Percentiles rank a stretch among this genome's conserved stretches.
These are phyloP conservation scores for Rhodotorula sp. DNA, from an alignment of 1,284 basidiomycete species.

Conservation along the genomic window DNA sequence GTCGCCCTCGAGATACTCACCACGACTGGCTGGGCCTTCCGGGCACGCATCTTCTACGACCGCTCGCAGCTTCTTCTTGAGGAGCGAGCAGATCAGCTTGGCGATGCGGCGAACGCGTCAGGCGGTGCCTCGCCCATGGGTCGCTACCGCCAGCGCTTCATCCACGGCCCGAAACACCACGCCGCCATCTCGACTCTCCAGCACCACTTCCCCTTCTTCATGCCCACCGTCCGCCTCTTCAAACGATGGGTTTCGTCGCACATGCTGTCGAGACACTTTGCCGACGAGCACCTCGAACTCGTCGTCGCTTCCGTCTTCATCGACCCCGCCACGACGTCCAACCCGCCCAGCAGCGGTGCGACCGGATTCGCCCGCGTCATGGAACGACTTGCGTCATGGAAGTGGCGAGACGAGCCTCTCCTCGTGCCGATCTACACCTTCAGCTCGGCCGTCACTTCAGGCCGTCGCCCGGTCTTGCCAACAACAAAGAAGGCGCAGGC, in stretches of 20 bases:
- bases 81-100: slow-evolving; percentile 37
- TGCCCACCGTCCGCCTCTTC: slow-evolving; percentile 78
- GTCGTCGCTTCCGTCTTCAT: slow-evolving; percentile 66
- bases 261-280: slow-evolving; percentile 75
- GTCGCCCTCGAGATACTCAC: slow-evolving; percentile 74
- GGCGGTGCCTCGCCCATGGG: slow-evolving; percentile 54
- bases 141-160: slow-evolving; percentile 67
- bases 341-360: slow-evolving; percentile 53
- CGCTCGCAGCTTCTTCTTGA: slow-evolving; percentile 79
- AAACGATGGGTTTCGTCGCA: slow-evolving; percentile 92
- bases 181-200: slow-evolving; percentile 74
- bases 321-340: slow-evolving; percentile 45
- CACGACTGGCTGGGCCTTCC: slow-evolving; percentile 82
- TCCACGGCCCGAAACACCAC: slow-evolving; percentile 80
- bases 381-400: slow-evolving; percentile 74
- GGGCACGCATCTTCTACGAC: slow-evolving; percentile 79
- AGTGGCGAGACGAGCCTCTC: slow-evolving; percentile 61
- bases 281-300: slow-evolving; percentile 78
- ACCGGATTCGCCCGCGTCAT: slow-evolving; percentile 78
- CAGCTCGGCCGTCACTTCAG: slow-evolving; percentile 47
- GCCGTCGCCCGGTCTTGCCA: slow-evolving; percentile 46
- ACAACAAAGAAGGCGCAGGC: slow-evolving; percentile 58
- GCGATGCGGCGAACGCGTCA: background rate
- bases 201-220: slow-evolving; percentile 75
- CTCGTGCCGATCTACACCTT: slow-evolving; percentile 54